Evolutionary conservation across 495 filamentous ascomycete genomes (phyloP).

Genomic region (Hypoxylon trugodes): DNA sequence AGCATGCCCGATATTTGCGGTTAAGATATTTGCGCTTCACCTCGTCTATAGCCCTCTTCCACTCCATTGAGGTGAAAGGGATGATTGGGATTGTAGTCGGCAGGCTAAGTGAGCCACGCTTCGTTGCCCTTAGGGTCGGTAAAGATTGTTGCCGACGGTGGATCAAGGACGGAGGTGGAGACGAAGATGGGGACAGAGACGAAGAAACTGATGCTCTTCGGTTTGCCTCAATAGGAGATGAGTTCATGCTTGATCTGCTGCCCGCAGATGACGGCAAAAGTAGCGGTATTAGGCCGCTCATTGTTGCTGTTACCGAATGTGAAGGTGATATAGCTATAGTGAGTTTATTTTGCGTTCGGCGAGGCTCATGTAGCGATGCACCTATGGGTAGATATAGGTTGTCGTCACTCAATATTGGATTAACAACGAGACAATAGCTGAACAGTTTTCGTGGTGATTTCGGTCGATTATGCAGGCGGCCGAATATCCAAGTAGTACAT

Average conservation of each 20-base stretch:
- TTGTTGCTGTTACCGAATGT: slow-evolving; percentile 7
- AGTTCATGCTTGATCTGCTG: slow-evolving; percentile 2
- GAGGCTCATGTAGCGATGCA: slow-evolving; percentile 8
- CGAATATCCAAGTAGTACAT: slow-evolving; percentile 21
- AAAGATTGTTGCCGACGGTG: slow-evolving; percentile 41
- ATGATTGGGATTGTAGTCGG: slow-evolving; percentile 19
- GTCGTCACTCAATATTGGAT: slow-evolving; percentile 12
- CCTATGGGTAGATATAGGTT: slow-evolving; percentile 12
- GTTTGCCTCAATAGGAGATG: slow-evolving; percentile 8
- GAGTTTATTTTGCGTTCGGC: neutral
- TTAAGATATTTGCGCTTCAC: slow-evolving; percentile 56
- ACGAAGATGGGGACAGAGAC: neutral
- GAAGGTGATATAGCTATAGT: neutral
- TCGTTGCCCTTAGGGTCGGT: slow-evolving; percentile 20
- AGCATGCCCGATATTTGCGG: slow-evolving; percentile 57
- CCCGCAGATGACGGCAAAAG: slow-evolving; percentile 31
- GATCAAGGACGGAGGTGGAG: slow-evolving; percentile 8
- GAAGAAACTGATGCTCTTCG: slow-evolving; percentile 18
- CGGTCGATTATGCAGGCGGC: slow-evolving; percentile 37
- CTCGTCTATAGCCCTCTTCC: slow-evolving; percentile 54
- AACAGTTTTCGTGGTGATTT: slow-evolving; percentile 13
- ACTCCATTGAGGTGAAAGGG: slow-evolving; percentile 45
- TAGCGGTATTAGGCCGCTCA: slow-evolving; percentile 38
- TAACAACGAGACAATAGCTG: slow-evolving; percentile 26
- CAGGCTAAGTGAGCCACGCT: slow-evolving; percentile 7